Conservation (phyloP, 2,329 filamentous ascomycete species). For the Lachnellula cervina region DNA sequence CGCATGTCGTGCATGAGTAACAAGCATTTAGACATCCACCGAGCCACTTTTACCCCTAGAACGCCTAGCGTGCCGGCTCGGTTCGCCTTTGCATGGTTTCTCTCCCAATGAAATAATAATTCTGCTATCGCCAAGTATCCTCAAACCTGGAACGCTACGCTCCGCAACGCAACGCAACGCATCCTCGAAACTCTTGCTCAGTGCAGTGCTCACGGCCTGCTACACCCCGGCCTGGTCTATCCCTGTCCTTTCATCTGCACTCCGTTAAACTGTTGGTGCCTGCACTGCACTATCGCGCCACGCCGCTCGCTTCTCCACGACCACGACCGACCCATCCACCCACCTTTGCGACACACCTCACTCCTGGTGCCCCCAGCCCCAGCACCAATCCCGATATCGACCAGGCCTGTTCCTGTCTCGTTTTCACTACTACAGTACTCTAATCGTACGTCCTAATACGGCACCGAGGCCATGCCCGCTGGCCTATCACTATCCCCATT, state of each 20-base stretch:
- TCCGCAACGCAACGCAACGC: too few species aligned
- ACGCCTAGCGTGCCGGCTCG: background rate
- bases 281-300: background rate
- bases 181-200: too few species aligned
- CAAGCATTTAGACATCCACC: background rate
- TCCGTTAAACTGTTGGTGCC: background rate
- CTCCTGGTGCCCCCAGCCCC: background rate
- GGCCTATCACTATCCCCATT: conserved; percentile 8
- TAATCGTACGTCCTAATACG: conserved; percentile 2
- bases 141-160: background rate
- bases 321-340: background rate
- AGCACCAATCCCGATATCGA: background rate
- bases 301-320: too few species aligned
- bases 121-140: background rate
- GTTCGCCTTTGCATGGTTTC: background rate
- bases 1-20: background rate
- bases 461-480: conserved; percentile 4
- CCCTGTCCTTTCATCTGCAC: background rate
- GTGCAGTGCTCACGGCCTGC: background rate
- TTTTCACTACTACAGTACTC: background rate
- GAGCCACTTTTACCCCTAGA: too few species aligned
- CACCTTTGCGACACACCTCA: background rate
- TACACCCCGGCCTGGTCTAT: background rate
- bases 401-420: too few species aligned
- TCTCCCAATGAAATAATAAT: background rate